These are phyloP conservation scores for Trichosporon coremiiforme DNA, from an alignment of 1,284 basidiomycete species.

Conservation along the genomic window DNA sequence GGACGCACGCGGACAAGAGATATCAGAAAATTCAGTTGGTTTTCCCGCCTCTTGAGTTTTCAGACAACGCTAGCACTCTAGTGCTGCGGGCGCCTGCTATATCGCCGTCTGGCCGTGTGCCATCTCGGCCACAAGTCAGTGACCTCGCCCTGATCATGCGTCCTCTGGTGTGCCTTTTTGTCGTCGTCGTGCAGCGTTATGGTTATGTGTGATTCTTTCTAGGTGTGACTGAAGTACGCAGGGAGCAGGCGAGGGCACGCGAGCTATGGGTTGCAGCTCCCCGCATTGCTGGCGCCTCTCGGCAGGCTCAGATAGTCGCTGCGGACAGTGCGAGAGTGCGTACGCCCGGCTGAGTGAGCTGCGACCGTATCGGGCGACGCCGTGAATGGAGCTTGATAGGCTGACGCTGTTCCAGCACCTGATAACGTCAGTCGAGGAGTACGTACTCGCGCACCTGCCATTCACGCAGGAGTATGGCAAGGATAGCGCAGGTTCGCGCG, in stretches of 20 bases:
- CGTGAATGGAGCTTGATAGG: neutral
- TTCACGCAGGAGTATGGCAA: neutral
- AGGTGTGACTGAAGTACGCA: neutral
- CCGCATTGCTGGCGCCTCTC: neutral
- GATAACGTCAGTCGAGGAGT: slow-evolving; percentile 5
- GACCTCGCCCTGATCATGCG: neutral
- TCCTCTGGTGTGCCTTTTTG: neutral
- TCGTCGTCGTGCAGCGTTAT: neutral
- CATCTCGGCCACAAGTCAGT: no score
- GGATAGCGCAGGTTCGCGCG: neutral
- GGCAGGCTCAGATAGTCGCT: neutral
- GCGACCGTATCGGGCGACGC: neutral
- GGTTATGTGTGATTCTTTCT: neutral
- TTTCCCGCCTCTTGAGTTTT: neutral
- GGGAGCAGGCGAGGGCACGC: neutral
- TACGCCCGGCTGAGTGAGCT: slow-evolving; percentile 13
- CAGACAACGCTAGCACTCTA: neutral
- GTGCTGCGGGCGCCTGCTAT: neutral
- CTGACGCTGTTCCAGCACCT: neutral
- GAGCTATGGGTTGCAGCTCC: neutral
- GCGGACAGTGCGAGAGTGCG: neutral
- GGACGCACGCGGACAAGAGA: neutral
- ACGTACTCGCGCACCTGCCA: neutral
- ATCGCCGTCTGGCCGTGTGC: no score
- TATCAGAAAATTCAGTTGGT: neutral